These are phyloP conservation scores for Curvularia sp. DNA, from an alignment of 2,329 filamentous ascomycete species.

Conservation along the genomic window DNA sequence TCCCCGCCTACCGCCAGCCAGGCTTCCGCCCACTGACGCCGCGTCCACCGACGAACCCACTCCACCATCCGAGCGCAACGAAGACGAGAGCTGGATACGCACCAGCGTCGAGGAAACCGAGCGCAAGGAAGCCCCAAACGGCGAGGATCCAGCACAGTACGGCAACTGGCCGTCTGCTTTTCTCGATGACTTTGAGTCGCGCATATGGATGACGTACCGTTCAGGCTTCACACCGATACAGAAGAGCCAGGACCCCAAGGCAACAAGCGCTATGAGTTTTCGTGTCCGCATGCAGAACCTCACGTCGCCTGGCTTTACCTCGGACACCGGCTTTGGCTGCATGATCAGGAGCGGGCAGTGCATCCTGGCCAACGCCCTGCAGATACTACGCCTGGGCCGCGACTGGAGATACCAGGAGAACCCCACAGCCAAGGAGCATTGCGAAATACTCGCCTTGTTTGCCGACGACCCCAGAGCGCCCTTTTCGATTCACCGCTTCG, in stretches of 20 bases:
- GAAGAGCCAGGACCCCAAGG: conserved; percentile 76
- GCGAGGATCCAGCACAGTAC: conserved; percentile 48
- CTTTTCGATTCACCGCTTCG: conserved; percentile 95
- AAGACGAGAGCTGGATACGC: conserved; percentile 67
- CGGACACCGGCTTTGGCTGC: conserved; percentile 96
- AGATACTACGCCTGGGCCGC: conserved; percentile 77
- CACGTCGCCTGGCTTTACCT: conserved; percentile 83
- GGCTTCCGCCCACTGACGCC: conserved; percentile 27
- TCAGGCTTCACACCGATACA: conserved; percentile 85
- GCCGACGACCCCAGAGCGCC: conserved; percentile 85
- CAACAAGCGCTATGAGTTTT: conserved; percentile 76
- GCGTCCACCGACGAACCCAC: conserved; percentile 29
- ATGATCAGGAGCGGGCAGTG: conserved; percentile 98
- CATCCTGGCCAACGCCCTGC: conserved; percentile 84
- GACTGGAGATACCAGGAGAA: conserved; percentile 76
- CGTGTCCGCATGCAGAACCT: conserved; percentile 85
- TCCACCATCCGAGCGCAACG: conserved; percentile 37
- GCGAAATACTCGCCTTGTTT: conserved; percentile 77
- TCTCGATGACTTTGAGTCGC: conserved; percentile 89
- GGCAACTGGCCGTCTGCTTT: conserved; percentile 84
- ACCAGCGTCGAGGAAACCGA: conserved; percentile 71
- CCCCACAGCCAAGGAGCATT: conserved; percentile 64
- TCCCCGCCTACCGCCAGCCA: conserved; percentile 35
- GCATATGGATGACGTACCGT: conserved; percentile 95
- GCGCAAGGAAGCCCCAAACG: conserved; percentile 63